Evolutionary conservation across 2,329 filamentous ascomycete species (phyloP).

Genomic region (Colletotrichum endophyticum): DNA sequence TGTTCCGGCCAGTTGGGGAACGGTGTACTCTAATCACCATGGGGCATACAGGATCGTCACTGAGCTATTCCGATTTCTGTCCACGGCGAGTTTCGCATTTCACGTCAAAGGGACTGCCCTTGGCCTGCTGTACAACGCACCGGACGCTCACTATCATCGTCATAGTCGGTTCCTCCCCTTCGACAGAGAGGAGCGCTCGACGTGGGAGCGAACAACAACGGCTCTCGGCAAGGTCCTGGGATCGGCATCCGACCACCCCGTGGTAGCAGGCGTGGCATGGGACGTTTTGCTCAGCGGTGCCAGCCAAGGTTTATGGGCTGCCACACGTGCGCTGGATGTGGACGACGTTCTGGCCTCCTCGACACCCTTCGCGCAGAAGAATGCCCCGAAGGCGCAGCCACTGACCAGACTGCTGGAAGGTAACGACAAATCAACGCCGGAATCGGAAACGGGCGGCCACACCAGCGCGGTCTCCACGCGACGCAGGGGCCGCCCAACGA

Average conservation of each 20-base stretch:
- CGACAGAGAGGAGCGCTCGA: constrained; percentile 47
- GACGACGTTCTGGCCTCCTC: constrained; percentile 49
- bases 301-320: constrained; percentile 63
- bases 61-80: constrained; percentile 52
- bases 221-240: constrained; percentile 51
- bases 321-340: constrained; percentile 54
- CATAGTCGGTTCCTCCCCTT: constrained; percentile 52
- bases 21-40: constrained; percentile 42
- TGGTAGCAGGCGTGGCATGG: constrained; percentile 59
- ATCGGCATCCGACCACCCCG: constrained; percentile 61
- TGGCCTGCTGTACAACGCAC: constrained; percentile 51
- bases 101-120: constrained; percentile 48
- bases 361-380: constrained; percentile 33
- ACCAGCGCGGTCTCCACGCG: not conserved
- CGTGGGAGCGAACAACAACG: constrained; percentile 49
- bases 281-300: constrained; percentile 63
- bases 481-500: not conserved
- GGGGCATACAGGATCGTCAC: constrained; percentile 44
- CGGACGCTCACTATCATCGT: constrained; percentile 51
- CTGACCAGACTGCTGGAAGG: not conserved
- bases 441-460: not conserved
- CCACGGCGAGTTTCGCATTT: constrained; percentile 46
- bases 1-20: constrained; percentile 55
- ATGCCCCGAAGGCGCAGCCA: not conserved
- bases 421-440: constrained; percentile 1